A percentile compares a stretch with the other conserved stretches of the same genome.
Evolutionary conservation across 306 rosid genomes (phyloP).

Genomic region (Fragaria iinumae): DNA sequence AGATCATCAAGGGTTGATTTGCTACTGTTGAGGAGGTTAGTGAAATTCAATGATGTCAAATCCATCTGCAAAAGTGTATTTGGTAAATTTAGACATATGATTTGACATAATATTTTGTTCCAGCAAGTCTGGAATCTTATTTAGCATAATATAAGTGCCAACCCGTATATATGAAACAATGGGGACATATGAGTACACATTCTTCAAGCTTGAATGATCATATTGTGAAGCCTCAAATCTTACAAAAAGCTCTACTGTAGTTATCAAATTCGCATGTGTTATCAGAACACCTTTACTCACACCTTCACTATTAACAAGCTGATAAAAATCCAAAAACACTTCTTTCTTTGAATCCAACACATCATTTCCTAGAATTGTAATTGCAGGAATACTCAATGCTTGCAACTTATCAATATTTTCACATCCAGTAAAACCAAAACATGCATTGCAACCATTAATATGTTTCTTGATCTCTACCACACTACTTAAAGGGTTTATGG

Average conservation of each 20-base stretch:
- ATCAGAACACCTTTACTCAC: too few relatives aligned
- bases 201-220: conserved; percentile 33
- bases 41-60: too few relatives aligned
- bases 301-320: too few relatives aligned
- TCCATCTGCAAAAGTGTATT: too few relatives aligned
- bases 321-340: conserved; percentile 32
- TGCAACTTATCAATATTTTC: conserved; percentile 40
- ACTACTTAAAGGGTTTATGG: conserved; percentile 67
- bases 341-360: conserved; percentile 19
- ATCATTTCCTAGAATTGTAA: conserved; percentile 56
- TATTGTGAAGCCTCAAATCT: too few relatives aligned
- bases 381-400: conserved; percentile 41
- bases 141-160: conserved; percentile 32
- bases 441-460: conserved; percentile 42
- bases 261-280: too few relatives aligned
- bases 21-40: too few relatives aligned
- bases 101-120: too few relatives aligned
- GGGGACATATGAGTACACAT: conserved; percentile 69
- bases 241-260: too few relatives aligned
- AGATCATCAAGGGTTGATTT: too few relatives aligned
- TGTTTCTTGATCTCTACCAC: conserved; percentile 55
- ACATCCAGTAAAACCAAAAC: conserved; percentile 43
- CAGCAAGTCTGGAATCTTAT: too few relatives aligned
- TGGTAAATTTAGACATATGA: too few relatives aligned
- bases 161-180: conserved; percentile 80